Evolutionary conservation across 1,139 yeast genomes (phyloP).

Genomic region (Zygosaccharomyces pseudobailii): DNA sequence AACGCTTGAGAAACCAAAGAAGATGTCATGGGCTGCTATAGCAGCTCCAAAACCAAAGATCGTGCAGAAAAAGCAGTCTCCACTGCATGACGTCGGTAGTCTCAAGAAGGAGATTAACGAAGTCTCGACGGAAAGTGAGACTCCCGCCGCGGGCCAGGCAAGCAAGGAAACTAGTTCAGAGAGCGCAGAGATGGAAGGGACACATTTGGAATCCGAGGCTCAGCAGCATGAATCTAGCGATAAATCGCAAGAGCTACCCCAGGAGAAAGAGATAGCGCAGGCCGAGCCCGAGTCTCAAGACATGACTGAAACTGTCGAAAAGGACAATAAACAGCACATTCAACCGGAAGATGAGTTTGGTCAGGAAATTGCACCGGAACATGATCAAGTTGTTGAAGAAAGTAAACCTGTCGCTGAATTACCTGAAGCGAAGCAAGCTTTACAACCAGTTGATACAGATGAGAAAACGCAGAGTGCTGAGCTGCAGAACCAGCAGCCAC

Average conservation of each 20-base stretch:
- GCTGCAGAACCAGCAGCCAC: slow-evolving; percentile 13
- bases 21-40: slow-evolving; percentile 40
- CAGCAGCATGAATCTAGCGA: slow-evolving; percentile 33
- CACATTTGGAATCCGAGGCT: slow-evolving; percentile 15
- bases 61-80: slow-evolving; percentile 17
- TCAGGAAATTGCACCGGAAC: slow-evolving; percentile 15
- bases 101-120: slow-evolving; percentile 22
- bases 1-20: slow-evolving; percentile 19
- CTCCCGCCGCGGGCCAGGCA: slow-evolving; percentile 6
- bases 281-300: slow-evolving; percentile 22
- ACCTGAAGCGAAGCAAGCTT: slow-evolving; percentile 12
- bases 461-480: background rate
- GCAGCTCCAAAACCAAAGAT: slow-evolving; percentile 35
- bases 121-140: slow-evolving; percentile 10
- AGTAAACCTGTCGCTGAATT: slow-evolving; percentile 11
- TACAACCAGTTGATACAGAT: background rate
- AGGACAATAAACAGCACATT: slow-evolving; percentile 12
- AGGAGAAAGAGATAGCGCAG: slow-evolving; percentile 8
- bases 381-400: slow-evolving; percentile 4
- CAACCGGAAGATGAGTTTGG: slow-evolving; percentile 25
- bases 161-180: slow-evolving; percentile 13
- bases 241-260: background rate
- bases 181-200: background rate
- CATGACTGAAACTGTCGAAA: slow-evolving; percentile 7
- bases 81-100: slow-evolving; percentile 20